phyloP scores from a whole-genome alignment of 805 yeast genomes.

The Candida anglica region DNA sequence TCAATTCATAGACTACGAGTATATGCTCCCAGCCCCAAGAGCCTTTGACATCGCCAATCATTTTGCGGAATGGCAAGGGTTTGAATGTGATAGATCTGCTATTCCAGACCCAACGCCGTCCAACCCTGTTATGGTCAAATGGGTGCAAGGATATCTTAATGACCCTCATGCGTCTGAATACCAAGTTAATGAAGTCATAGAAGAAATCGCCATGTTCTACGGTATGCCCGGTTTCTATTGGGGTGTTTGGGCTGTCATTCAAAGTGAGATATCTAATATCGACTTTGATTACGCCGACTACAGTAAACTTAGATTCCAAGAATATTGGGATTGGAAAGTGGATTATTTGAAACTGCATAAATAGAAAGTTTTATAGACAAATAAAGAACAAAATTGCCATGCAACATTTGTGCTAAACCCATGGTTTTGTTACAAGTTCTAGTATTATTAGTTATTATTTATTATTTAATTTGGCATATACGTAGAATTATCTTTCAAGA shows the following conservation, averaged over 20 bases:
- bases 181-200: conserved; percentile 42
- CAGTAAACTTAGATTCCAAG: conserved; percentile 55
- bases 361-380: conserved; percentile 1
- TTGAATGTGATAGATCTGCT: conserved; percentile 58
- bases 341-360: conserved; percentile 7
- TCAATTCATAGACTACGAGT: conserved; percentile 68
- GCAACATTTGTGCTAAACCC: too few relatives aligned
- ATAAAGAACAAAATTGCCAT: too few relatives aligned
- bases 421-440: neutral
- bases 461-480: too few relatives aligned
- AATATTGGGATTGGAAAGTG: conserved; percentile 68
- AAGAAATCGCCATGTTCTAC: conserved; percentile 58
- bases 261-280: conserved; percentile 60
- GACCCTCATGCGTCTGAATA: conserved; percentile 20
- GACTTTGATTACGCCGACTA: conserved; percentile 69
- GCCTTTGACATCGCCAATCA: conserved; percentile 75
- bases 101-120: conserved; percentile 50
- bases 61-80: conserved; percentile 80
- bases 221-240: conserved; percentile 83
- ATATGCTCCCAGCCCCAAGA: conserved; percentile 67
- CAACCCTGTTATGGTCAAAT: conserved; percentile 45
- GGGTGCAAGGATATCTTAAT: conserved; percentile 58
- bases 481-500: conserved; percentile 16
- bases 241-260: conserved; percentile 84
- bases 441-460: neutral